Base-by-base conservation (phyloP, 108 stramenopile species). In the Tribonema minus region DNA sequence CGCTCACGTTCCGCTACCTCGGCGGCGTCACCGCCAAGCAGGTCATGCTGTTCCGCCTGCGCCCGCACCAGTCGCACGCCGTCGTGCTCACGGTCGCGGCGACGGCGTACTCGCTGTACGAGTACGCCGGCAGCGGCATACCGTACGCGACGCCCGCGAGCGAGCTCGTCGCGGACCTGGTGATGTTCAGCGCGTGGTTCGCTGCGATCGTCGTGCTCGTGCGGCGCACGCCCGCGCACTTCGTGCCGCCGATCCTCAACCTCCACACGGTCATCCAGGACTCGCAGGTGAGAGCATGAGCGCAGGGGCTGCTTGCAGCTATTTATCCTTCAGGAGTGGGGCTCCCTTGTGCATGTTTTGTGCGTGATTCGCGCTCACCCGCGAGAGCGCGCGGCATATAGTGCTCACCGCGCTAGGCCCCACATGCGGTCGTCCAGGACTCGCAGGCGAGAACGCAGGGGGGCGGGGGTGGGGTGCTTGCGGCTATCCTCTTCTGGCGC, bases 201-300 rank as follows among this genome's bases (percentile, higher is more conserved):
- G n/a, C 64, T 3, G 60, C 67, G 27, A 77, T 77, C 68, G 59
- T 68, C 31, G 67, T 67, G 34, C 67, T 77, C 60, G 64, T 77
- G 32, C 40, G 64, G 39, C 28, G 46, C 28, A 46, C 76, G 0
- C 76, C 76, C 33, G 64, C 61, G 77, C 67, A 79, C 7, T 68
- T 68, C 77, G 66, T 64, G 15, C 77, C 77, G 3, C 35, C 77
- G 27, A 79, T 79, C 58, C 41, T 79, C 58, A 59, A 79, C 67
- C 77, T 79, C 9, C 68, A 59, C 58, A 79, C 77, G 35, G 77
- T 79, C 61, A 79, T 79, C 9, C 77, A 38, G 15, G 77, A 79
- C 68, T 26, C 77, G 46, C 67, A 75, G 74, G 74, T 75, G 64
- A 41, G 32, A 26, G 12, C 61, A n/a, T n/a, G n/a, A n/a, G n/a